phyloP scores from a whole-genome alignment of 306 rosid species.

The Fagus crenata region DNA sequence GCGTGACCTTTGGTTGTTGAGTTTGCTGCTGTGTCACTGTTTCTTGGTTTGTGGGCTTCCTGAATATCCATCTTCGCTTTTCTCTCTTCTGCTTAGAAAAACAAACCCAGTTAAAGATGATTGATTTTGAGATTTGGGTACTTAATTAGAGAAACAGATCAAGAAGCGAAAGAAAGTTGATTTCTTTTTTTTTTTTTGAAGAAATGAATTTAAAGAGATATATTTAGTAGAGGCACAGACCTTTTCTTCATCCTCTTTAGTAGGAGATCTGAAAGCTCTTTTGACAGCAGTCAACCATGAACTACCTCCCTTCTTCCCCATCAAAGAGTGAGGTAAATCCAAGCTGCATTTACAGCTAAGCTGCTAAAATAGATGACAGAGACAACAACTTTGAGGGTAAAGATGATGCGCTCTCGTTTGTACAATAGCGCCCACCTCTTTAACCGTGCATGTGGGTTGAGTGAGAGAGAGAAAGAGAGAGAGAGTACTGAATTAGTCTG shows the following conservation, averaged over 20 bases:
- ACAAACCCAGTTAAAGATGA: not conserved
- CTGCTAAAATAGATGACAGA: slow-evolving; percentile 19
- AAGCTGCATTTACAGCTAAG: slow-evolving; percentile 52
- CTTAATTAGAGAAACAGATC: not conserved
- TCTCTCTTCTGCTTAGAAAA: slow-evolving; percentile 65
- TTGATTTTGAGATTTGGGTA: not conserved
- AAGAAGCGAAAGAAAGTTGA: not conserved
- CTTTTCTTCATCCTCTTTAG: slow-evolving; percentile 90
- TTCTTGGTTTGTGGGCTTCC: slow-evolving; percentile 64
- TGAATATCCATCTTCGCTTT: slow-evolving; percentile 83
- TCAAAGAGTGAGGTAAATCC: slow-evolving; percentile 48
- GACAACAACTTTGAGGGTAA: slow-evolving; percentile 22
- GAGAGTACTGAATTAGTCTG: not conserved
- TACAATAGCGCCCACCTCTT: slow-evolving; percentile 24
- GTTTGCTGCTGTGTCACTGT: slow-evolving; percentile 34
- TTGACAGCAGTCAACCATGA: slow-evolving; percentile 98
- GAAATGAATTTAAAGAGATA: no score
- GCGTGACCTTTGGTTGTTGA: slow-evolving; percentile 37
- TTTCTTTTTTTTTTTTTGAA: no score
- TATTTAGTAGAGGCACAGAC: slow-evolving; percentile 21
- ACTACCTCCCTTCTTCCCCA: slow-evolving; percentile 91
- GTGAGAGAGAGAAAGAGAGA: slow-evolving; percentile 19
- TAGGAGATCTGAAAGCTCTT: slow-evolving; percentile 99
- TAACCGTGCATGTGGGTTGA: slow-evolving; percentile 14
- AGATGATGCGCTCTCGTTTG: slow-evolving; percentile 29